These are phyloP conservation scores for Forsythia viridissima DNA, from an alignment of 257 asterid species.

Conservation along the genomic window DNA sequence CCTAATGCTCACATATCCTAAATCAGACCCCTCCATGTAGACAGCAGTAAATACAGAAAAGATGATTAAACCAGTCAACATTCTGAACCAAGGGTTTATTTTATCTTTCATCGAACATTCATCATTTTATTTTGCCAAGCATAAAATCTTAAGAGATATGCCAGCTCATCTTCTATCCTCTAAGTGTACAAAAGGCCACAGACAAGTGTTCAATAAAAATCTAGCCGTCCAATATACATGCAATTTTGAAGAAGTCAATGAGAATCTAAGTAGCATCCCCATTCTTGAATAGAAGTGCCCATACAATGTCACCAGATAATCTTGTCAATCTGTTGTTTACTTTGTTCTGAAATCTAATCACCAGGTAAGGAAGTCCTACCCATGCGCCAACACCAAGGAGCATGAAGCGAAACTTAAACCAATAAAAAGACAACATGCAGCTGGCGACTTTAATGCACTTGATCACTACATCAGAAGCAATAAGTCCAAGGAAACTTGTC, in stretches of 20 bases:
- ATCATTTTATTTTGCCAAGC: background rate
- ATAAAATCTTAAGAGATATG: background rate
- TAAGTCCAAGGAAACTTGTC: conserved; percentile 3
- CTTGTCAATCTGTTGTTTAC: background rate
- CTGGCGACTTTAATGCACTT: conserved; percentile 12
- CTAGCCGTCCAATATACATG: background rate
- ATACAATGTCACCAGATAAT: background rate
- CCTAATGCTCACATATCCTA: background rate
- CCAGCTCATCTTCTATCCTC: background rate
- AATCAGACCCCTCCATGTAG: background rate
- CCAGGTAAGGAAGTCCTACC: conserved; percentile 1
- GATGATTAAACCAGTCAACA: background rate
- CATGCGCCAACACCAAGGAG: conserved; percentile 1
- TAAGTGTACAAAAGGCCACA: background rate
- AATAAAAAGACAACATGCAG: conserved; percentile 9
- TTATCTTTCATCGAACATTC: background rate
- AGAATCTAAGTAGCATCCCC: background rate
- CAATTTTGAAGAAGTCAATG: background rate
- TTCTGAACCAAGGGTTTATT: background rate
- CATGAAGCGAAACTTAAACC: conserved; percentile 1
- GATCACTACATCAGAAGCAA: conserved; percentile 13
- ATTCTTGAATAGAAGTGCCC: conserved; percentile 4
- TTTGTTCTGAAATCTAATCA: background rate
- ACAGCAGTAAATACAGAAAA: background rate
- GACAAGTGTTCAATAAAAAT: background rate